Percentiles rank a stretch among this genome's conserved stretches.
These are phyloP conservation scores for Funneliformis caledonium DNA, from an alignment of 371 early-diverging fungal species.

Conservation along the genomic window DNA sequence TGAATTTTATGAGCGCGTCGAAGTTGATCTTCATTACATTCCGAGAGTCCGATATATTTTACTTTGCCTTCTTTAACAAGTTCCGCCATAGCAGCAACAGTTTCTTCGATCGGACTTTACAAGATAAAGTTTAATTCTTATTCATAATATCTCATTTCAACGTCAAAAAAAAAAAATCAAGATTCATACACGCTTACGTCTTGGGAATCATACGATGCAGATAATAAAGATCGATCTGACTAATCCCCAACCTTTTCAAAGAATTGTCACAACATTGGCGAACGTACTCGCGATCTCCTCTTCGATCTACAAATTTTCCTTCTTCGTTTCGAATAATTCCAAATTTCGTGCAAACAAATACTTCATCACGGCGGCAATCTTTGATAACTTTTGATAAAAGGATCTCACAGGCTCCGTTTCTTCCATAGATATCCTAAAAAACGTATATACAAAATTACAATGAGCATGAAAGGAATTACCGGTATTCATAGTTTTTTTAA, in stretches of 20 bases:
- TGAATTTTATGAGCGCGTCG: constrained; percentile 68
- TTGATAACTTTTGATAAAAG: constrained; percentile 35
- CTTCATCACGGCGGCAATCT: constrained; percentile 49
- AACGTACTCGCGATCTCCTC: constrained; percentile 50
- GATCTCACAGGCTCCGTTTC: not conserved
- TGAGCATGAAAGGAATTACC: too few relatives aligned
- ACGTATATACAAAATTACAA: too few relatives aligned
- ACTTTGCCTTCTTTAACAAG: constrained; percentile 66
- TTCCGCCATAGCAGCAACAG: constrained; percentile 60
- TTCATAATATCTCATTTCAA: not conserved
- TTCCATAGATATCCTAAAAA: not conserved
- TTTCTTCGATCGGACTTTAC: constrained; percentile 56
- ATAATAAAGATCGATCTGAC: constrained; percentile 63
- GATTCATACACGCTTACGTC: constrained; percentile 36
- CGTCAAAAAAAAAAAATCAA: too few relatives aligned
- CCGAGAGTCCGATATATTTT: constrained; percentile 63
- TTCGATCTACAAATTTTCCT: not conserved
- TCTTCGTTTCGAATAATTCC: constrained; percentile 31
- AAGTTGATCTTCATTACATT: constrained; percentile 57
- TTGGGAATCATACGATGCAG: constrained; percentile 60
- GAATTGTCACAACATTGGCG: constrained; percentile 51
- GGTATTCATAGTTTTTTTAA: too few relatives aligned
- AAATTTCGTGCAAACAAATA: constrained; percentile 61
- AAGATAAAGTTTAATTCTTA: not conserved
- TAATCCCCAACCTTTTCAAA: constrained; percentile 55